A percentile compares a stretch with the other conserved stretches of the same genome.
Evolutionary conservation across 2,329 filamentous ascomycete species (phyloP).

Genomic region (Sarocladium brachiariae): DNA sequence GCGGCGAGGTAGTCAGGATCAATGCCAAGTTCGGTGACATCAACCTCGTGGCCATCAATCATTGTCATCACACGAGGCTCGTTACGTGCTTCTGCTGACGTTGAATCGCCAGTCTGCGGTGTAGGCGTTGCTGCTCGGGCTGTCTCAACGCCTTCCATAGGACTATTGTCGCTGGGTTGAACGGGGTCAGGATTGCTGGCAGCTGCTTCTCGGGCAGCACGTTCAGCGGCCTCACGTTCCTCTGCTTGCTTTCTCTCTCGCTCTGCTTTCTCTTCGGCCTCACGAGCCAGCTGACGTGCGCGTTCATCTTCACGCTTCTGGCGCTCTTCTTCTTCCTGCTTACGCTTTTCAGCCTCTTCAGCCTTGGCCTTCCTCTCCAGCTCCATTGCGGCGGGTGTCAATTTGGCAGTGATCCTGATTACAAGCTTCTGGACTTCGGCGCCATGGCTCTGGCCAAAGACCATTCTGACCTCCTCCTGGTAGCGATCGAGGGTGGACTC

Average conservation of each 20-base stretch:
- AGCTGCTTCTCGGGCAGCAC: slow-evolving; percentile 54
- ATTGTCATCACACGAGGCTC: slow-evolving; percentile 65
- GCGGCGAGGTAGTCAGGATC: slow-evolving; percentile 91
- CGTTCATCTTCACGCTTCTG: slow-evolving; percentile 60
- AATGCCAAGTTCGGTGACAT: slow-evolving; percentile 91
- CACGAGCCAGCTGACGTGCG: slow-evolving; percentile 59
- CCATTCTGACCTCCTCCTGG: slow-evolving; percentile 81
- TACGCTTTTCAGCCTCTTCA: slow-evolving; percentile 43
- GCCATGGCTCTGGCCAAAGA: slow-evolving; percentile 62
- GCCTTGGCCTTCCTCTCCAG: slow-evolving; percentile 66
- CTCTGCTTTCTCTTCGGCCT: slow-evolving; percentile 60
- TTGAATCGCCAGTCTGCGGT: background rate
- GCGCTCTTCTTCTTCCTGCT: slow-evolving; percentile 49
- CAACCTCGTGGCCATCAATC: slow-evolving; percentile 79
- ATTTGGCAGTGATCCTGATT: slow-evolving; percentile 60
- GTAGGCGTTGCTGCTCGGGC: slow-evolving; percentile 8
- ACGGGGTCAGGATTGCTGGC: slow-evolving; percentile 17
- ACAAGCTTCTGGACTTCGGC: slow-evolving; percentile 64
- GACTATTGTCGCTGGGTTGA: slow-evolving; percentile 21
- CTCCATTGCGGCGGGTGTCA: slow-evolving; percentile 80
- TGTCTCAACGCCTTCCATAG: slow-evolving; percentile 74
- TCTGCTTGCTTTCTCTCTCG: slow-evolving; percentile 65
- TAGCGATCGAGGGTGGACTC: slow-evolving; percentile 70
- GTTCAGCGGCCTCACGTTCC: slow-evolving; percentile 52
- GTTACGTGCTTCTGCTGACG: slow-evolving; percentile 13